Evolutionary conservation across 2,329 filamentous ascomycete species (phyloP).

Genomic region (Verticillium albo-atrum): DNA sequence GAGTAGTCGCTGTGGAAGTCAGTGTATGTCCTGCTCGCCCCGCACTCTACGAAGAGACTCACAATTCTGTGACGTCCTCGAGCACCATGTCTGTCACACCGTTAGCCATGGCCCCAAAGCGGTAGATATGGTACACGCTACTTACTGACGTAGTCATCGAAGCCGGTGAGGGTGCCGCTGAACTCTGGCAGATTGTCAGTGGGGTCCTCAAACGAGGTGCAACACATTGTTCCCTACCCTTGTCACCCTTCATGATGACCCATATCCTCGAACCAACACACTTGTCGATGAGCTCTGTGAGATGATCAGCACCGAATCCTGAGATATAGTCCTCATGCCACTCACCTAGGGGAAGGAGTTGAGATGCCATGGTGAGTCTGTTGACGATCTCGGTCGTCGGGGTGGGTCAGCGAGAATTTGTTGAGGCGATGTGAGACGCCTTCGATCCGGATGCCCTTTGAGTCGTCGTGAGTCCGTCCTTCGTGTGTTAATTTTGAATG

Average conservation of each 20-base stretch:
- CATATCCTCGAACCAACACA: constrained; percentile 97
- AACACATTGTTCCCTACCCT: constrained; percentile 56
- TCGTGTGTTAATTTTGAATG: background rate
- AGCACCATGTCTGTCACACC: constrained; percentile 81
- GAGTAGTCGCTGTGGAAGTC: constrained; percentile 71
- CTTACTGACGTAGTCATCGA: constrained; percentile 99
- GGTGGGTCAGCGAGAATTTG: background rate
- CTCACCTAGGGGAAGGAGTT: constrained; percentile 67
- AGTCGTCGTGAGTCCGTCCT: background rate
- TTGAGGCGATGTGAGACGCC: background rate
- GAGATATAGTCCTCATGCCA: background rate
- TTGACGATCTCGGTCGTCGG: background rate
- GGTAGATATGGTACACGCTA: constrained; percentile 26
- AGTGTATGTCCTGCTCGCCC: background rate
- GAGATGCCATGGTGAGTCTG: constrained; percentile 57
- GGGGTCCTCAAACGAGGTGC: background rate
- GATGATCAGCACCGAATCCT: background rate
- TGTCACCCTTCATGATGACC: constrained; percentile 99
- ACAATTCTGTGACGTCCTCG: constrained; percentile 97
- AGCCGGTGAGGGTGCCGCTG: constrained; percentile 87
- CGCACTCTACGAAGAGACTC: constrained; percentile 30
- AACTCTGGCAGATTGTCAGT: constrained; percentile 62
- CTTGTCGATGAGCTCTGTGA: constrained; percentile 91
- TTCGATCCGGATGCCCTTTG: background rate
- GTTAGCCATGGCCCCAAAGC: constrained; percentile 12